These are phyloP conservation scores for Leptodermis oblonga DNA, from an alignment of 257 asterid genomes.

Conservation along the genomic window DNA sequence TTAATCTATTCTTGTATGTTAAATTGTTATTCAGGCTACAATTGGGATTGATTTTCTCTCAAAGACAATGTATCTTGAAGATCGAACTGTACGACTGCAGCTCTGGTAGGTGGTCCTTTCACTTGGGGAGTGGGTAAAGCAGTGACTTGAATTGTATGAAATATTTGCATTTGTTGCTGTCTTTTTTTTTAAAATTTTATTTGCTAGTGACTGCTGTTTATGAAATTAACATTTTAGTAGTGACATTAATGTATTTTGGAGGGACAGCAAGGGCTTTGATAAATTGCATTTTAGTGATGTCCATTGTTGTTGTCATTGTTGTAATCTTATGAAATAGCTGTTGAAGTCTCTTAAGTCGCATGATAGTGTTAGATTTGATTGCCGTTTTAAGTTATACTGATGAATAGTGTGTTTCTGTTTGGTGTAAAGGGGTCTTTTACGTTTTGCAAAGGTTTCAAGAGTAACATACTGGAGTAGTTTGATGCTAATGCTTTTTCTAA, in stretches of 20 bases:
- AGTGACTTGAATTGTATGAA: not conserved
- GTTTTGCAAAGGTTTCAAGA: not conserved
- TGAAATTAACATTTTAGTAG: not conserved
- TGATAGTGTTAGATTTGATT: not conserved
- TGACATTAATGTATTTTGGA: not conserved
- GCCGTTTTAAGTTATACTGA: not conserved
- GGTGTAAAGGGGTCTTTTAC: not conserved
- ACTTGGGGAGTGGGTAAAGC: not conserved
- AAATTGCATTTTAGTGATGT: not conserved
- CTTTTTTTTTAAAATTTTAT: too few species aligned
- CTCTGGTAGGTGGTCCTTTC: conserved; percentile 56
- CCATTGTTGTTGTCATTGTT: not conserved
- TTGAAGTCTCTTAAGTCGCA: not conserved
- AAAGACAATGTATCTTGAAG: conserved; percentile 95
- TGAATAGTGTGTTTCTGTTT: not conserved
- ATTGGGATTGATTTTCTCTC: conserved; percentile 91
- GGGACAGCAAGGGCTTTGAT: not conserved
- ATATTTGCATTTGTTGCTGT: not conserved
- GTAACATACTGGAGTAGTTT: not conserved
- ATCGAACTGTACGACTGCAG: conserved; percentile 91
- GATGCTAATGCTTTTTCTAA: not conserved
- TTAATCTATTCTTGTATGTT: not conserved
- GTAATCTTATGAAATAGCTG: not conserved
- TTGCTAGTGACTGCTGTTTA: not conserved
- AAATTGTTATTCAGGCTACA: conserved; percentile 61